Percentiles rank a stretch among this genome's conserved stretches.
These are phyloP conservation scores for Yamadazyma tumulicola DNA, from an alignment of 805 yeast species.

Conservation along the genomic window DNA sequence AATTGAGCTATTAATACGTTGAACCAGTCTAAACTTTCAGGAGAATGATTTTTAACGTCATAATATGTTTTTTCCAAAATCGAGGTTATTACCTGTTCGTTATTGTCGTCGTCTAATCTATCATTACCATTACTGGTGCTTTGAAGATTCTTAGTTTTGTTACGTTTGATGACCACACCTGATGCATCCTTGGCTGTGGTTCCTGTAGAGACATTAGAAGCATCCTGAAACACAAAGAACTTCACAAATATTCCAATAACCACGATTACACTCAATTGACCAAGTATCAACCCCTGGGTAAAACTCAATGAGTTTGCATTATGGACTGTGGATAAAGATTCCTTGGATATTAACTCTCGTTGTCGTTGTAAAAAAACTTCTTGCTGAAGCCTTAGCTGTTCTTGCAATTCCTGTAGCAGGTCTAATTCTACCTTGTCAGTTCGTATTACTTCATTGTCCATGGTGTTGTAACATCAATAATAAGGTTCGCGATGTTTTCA, in stretches of 20 bases:
- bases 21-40: slow-evolving; percentile 96
- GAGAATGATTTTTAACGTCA: slow-evolving; percentile 78
- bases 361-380: slow-evolving; percentile 27
- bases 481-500: too few species aligned
- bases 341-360: slow-evolving; percentile 19
- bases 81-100: slow-evolving; percentile 22
- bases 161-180: slow-evolving; percentile 32
- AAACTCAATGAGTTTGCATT: slow-evolving; percentile 52
- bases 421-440: neutral
- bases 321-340: slow-evolving; percentile 1
- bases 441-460: slow-evolving; percentile 6
- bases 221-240: slow-evolving; percentile 74
- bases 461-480: too few species aligned
- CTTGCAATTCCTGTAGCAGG: slow-evolving; percentile 19
- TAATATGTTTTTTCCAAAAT: slow-evolving; percentile 90
- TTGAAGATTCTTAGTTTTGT: slow-evolving; percentile 19
- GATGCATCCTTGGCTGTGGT: slow-evolving; percentile 24
- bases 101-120: slow-evolving; percentile 11
- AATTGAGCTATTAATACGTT: slow-evolving; percentile 91
- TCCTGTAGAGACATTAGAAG: slow-evolving; percentile 39
- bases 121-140: slow-evolving; percentile 14
- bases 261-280: slow-evolving; percentile 69
- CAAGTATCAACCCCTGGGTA: slow-evolving; percentile 70
- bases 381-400: slow-evolving; percentile 27
- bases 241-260: slow-evolving; percentile 62